Percentiles rank a stretch among this genome's conserved stretches.
phyloP scores from a whole-genome alignment of 495 filamentous ascomycete species.

The Trichoderma asperelloides region DNA sequence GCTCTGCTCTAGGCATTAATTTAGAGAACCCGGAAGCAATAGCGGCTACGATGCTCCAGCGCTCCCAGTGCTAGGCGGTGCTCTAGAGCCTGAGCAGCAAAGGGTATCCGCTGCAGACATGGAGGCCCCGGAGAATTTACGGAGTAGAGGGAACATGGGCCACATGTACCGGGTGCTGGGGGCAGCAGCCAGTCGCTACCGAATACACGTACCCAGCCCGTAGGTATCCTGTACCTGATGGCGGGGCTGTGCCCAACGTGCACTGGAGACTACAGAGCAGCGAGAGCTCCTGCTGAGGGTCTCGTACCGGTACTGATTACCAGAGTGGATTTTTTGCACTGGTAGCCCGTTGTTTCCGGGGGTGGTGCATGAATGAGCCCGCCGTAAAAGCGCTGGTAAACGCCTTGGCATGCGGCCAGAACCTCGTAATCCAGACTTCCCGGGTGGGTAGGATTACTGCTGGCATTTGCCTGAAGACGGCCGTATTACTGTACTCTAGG shows the following conservation, averaged over 20 bases:
- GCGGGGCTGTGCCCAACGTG: not conserved
- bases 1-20: not conserved
- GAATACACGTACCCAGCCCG: not conserved
- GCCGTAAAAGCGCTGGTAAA: too few relatives aligned
- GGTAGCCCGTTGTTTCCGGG: not conserved
- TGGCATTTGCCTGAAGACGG: too few relatives aligned
- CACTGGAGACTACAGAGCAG: not conserved
- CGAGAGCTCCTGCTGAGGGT: not conserved
- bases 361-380: not conserved
- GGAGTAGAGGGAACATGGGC: not conserved
- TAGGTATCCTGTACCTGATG: not conserved
- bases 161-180: not conserved
- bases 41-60: too few relatives aligned
- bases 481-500: too few relatives aligned
- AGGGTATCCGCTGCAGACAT: not conserved
- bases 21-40: not conserved
- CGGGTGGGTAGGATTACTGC: too few relatives aligned
- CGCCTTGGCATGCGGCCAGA: too few relatives aligned
- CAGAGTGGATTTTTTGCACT: not conserved
- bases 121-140: conserved; percentile 1
- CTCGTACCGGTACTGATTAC: not conserved
- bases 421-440: not conserved
- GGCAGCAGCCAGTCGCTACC: not conserved
- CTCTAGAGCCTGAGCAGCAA: not conserved
- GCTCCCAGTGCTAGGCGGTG: not conserved